Base-by-base conservation (phyloP, 257 asterid genomes). In the Cynanchum wilfordii region DNA sequence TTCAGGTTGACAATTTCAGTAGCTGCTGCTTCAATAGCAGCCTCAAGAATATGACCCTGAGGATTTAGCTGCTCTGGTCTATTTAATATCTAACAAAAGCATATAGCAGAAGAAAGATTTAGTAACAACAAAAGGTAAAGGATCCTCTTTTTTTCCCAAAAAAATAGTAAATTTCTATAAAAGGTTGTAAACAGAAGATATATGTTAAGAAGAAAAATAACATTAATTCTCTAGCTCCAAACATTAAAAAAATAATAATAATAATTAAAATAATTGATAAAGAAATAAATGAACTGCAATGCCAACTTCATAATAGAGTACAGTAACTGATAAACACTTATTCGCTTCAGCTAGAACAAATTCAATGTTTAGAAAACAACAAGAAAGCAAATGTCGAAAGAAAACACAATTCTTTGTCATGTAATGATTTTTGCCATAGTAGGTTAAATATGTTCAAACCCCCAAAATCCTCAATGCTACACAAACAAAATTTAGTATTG, bases 11-110 rank as follows among this genome's bases (percentile, higher is more conserved):
- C 70, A 80, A 92, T 77, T 52, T 89, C 90, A 68, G 79, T 82
- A 64, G 91, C 93, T 70, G 97, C 99, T 78, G 97, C 96, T 85
- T 95, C 96, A 70, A 95, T 90, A 83, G 95, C 97, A 75, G 79
- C 75, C 86, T 92, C 98, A 81, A 95, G 89, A 72, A 83, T 81
- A 79, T 68, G 82, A 20, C 93, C 98, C 76, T 79, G 76, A 70
- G 89, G 79, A 81, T 78, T 86, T 59, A 91, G 84, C 77, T 87
- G 84, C 57, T 86, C 73, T 36, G 98, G 99, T 75, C 93, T 92
- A 79, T 80, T 75, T 71, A 76, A 73, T 71, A 84, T 78, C 99
- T 91, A 79, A 78, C 66, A 79, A 75, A 77, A 84, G 78, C 63
- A 65, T 54, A 68, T 73, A 68, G 78, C 75, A 73, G 71, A 78